Evolutionary conservation across 768 basidiomycete genomes (phyloP), one percentile per base, ranked within the genome.

Genomic region (Antrodiella citrinella): DNA sequence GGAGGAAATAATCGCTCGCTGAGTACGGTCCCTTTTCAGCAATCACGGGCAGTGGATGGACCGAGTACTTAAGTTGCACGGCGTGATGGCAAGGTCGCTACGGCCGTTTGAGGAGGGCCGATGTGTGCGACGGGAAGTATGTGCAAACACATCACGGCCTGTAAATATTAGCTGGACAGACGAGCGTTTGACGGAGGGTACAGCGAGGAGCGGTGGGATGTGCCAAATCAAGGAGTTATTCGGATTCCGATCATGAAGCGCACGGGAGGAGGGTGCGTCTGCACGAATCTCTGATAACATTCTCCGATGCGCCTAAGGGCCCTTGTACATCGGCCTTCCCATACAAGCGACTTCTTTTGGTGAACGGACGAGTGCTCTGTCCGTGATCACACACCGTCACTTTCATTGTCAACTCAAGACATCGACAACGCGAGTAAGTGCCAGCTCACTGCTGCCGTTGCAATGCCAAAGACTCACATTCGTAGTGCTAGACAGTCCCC

Each of bases 61-160:
- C 53, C 55, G 55, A 52, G 55, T 50, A 53, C 52, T 52, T 53
- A 52, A 51, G 51, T 50, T 54, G 49, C 49, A 51, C 59, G 48
- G 60, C 49, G 52, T 59, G 58, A 62, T 59, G 59, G 51, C 24
- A 23, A 52, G 52, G 62, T 63, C 62, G 58, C 62, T 52, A 61
- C 59, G 62, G 59, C 58, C 58, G 55, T 48, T 49, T 7, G 21
- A n/a, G 18, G 5, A 19, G 15, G 41, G 7, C 18, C 41, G 41
- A 38, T n/a, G n/a, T n/a, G n/a, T n/a, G 30, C 7, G 30, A 15
- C 7, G 30, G 30, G 30, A 35, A 7, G 15, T 35, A 35, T 35
- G 30, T 35, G 7, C 7, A n/a, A n/a, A n/a, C n/a, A 35, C 30
- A 35, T 35, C 30, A 35, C n/a, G 30, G 30, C 30, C 30, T 15